Evolutionary conservation across 2,329 filamentous ascomycete species (phyloP), one percentile per base, ranked within the genome.

Genomic region (Epicoccum nigrum): DNA sequence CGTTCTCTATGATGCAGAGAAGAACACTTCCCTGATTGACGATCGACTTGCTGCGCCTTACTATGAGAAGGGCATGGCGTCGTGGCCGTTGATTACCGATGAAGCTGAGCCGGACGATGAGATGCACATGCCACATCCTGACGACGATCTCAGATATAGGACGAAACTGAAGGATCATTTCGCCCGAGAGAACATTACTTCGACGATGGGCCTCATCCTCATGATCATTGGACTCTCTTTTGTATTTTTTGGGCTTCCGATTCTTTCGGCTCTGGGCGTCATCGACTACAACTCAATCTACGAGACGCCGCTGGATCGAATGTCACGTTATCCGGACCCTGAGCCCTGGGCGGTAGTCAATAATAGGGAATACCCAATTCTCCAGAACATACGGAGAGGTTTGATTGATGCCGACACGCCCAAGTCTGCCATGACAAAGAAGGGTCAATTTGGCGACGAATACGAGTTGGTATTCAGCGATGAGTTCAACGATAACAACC

Each of bases 391-490:
- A 15, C 68, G 81, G 17, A 74, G 51, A 15, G 73, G 74, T 2
- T 67, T 83, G 27, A 79, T 83, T 32, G 81, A 83, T 56, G 78
- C 77, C 1, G 77, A 80, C 43, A 83, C 81, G 0, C 81, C 81
- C 3, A 44, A 69, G 4, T 66, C 60, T 27, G 81, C 74, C 13
- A 78, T 70, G 66, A 79, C 71, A 0, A 74, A 76, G 48, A 75
- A 64, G 19, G 77, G 78, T 9, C 69, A 79, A 19, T 73, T 79
- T 50, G 77, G 76, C 7, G 74, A 78, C 23, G 72, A 73, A 4
- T 68, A 80, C 25, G 73, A 76, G 11, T 62, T 83, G 3, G 80
- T 83, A 0, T 83, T 83, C 60, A 82, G 80, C 51, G 81, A 84
- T 51, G 81, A 83, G 54, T 83, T 83, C 67, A 83, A 82, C 53